These are phyloP conservation scores for Ceratocystis huliohia DNA, from an alignment of 2,329 filamentous ascomycete species.

Conservation along the genomic window DNA sequence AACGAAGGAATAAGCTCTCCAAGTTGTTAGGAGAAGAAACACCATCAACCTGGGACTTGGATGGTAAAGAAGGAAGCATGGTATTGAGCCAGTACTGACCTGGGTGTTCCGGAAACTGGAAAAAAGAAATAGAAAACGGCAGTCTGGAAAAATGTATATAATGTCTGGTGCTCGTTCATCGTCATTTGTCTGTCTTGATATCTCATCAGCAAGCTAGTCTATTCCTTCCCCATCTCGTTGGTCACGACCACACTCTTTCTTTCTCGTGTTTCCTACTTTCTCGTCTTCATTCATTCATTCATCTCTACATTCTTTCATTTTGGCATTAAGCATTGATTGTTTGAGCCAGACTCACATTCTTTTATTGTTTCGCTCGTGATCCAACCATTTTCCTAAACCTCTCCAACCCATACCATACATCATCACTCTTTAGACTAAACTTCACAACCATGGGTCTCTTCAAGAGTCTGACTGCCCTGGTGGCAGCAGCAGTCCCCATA, in stretches of 20 bases:
- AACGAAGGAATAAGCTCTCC: neutral
- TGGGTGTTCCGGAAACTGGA: neutral
- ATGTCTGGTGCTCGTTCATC: too few relatives aligned
- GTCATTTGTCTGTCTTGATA: neutral
- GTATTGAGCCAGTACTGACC: neutral
- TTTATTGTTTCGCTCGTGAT: neutral
- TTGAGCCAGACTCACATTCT: neutral
- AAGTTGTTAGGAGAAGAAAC: neutral
- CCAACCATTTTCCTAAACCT: neutral
- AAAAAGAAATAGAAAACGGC: too few relatives aligned
- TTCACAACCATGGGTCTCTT: conserved; percentile 2
- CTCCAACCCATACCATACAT: neutral
- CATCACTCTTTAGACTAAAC: neutral
- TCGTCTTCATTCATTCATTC: neutral
- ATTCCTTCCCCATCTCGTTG: neutral
- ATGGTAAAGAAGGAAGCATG: neutral
- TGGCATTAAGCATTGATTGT: neutral
- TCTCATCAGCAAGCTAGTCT: neutral
- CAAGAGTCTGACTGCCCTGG: conserved; percentile 15
- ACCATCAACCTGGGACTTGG: neutral
- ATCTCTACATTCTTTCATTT: neutral
- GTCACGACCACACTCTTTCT: neutral
- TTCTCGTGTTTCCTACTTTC: neutral
- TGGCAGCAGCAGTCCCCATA: conserved; percentile 24
- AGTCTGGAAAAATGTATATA: neutral